Conservation (phyloP, 1,284 basidiomycete genomes). For the Singerocomus rubriflavus region DNA sequence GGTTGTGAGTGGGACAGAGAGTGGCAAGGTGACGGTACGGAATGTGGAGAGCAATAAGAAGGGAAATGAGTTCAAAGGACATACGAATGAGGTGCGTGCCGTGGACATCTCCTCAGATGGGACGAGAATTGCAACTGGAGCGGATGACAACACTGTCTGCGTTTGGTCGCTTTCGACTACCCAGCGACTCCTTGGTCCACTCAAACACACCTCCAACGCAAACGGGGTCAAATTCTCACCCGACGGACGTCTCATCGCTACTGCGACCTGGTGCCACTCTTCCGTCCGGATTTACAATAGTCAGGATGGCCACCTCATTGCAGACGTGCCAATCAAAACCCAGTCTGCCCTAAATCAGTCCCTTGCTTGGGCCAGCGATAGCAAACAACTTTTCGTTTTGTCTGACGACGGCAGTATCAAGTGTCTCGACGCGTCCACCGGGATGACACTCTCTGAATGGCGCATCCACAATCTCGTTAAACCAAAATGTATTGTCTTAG, state of each 20-base stretch:
- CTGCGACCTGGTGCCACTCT: background rate
- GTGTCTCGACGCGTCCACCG: background rate
- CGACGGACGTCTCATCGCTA: background rate
- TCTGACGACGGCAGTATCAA: background rate
- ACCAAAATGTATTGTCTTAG: background rate
- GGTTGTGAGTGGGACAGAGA: background rate
- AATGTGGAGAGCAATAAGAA: background rate
- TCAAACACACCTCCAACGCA: background rate
- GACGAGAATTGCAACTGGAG: background rate
- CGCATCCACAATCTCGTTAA: background rate
- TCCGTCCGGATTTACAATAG: background rate
- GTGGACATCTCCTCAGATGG: slow-evolving; percentile 2
- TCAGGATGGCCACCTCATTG: background rate
- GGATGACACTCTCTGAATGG: background rate
- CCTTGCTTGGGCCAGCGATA: background rate
- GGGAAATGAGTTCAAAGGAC: background rate
- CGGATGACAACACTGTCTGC: background rate
- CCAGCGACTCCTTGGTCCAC: background rate
- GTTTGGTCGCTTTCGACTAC: background rate
- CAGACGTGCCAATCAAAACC: background rate
- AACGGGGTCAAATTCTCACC: slow-evolving; percentile 1
- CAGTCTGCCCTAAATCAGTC: background rate
- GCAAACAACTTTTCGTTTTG: background rate
- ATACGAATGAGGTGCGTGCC: background rate
- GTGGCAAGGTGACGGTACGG: background rate